A percentile compares a stretch with the other conserved stretches of the same genome.
Conservation (phyloP, 805 yeast genomes). For the Suhomyces prunicola region DNA sequence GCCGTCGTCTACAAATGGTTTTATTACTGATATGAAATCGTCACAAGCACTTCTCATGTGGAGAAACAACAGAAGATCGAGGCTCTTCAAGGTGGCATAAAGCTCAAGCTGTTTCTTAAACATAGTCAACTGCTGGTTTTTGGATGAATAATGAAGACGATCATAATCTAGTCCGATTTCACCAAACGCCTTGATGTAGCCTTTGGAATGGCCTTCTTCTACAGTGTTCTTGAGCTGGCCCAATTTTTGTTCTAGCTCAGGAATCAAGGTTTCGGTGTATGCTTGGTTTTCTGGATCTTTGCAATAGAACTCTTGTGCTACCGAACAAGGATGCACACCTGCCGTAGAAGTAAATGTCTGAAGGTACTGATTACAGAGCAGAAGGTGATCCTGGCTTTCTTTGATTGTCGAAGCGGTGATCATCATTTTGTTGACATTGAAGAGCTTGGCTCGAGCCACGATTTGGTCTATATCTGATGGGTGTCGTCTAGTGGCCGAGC, state of each 20-base stretch:
- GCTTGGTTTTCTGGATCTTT: constrained; percentile 12
- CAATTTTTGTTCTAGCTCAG: constrained; percentile 42
- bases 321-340: constrained; percentile 96
- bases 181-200: constrained; percentile 78
- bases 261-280: constrained; percentile 35
- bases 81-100: constrained; percentile 37
- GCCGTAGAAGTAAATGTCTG: constrained; percentile 58
- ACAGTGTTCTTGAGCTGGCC: constrained; percentile 49
- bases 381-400: constrained; percentile 64
- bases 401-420: constrained; percentile 78
- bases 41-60: constrained; percentile 86
- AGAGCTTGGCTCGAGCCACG: constrained; percentile 59
- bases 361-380: constrained; percentile 44
- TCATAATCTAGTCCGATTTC: constrained; percentile 96
- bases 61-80: constrained; percentile 73
- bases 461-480: constrained; percentile 63
- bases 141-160: constrained; percentile 71
- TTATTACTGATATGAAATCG: constrained; percentile 66
- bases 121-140: constrained; percentile 60
- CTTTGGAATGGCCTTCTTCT: constrained; percentile 42
- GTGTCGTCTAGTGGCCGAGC: constrained; percentile 54
- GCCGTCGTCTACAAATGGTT: constrained; percentile 55
- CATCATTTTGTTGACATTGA: constrained; percentile 66
- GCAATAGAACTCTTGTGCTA: constrained; percentile 42
- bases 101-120: constrained; percentile 74